These are phyloP conservation scores for Aquanectria penicillioides DNA, from an alignment of 2,329 filamentous ascomycete genomes.

Conservation along the genomic window DNA sequence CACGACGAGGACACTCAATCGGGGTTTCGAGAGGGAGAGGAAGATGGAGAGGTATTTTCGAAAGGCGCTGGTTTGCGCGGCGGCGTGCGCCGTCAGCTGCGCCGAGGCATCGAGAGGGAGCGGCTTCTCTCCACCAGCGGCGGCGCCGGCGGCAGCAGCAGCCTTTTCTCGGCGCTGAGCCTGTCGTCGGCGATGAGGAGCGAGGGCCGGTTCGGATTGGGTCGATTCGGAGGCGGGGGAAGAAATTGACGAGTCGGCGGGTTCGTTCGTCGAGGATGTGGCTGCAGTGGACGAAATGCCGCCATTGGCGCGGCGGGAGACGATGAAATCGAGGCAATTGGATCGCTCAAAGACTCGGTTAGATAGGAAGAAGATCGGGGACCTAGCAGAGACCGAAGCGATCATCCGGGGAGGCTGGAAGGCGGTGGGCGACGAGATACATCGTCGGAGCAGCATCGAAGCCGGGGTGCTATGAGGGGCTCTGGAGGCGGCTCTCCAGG, in stretches of 20 bases:
- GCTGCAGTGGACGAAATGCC: constrained; percentile 42
- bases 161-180: constrained; percentile 41
- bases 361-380: constrained; percentile 47
- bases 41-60: constrained; percentile 80
- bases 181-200: constrained; percentile 50
- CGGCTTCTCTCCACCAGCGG: constrained; percentile 34
- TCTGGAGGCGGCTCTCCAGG: constrained; percentile 31
- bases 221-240: constrained; percentile 33
- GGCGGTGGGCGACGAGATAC: constrained; percentile 44
- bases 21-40: constrained; percentile 94
- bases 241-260: constrained; percentile 30
- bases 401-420: constrained; percentile 37
- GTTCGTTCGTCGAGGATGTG: constrained; percentile 25
- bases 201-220: constrained; percentile 35
- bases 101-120: constrained; percentile 65
- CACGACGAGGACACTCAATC: constrained; percentile 89
- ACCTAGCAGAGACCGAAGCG: constrained; percentile 28
- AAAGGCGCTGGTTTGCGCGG: constrained; percentile 59
- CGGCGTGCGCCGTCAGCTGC: constrained; percentile 62
- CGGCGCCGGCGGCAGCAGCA: constrained; percentile 31
- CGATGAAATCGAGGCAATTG: constrained; percentile 48
- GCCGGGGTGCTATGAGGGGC: constrained; percentile 26
- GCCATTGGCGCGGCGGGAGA: constrained; percentile 41
- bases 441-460: constrained; percentile 32
- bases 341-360: constrained; percentile 50